Base-by-base conservation (phyloP, 306 rosid species). In the Senna siamea region DNA sequence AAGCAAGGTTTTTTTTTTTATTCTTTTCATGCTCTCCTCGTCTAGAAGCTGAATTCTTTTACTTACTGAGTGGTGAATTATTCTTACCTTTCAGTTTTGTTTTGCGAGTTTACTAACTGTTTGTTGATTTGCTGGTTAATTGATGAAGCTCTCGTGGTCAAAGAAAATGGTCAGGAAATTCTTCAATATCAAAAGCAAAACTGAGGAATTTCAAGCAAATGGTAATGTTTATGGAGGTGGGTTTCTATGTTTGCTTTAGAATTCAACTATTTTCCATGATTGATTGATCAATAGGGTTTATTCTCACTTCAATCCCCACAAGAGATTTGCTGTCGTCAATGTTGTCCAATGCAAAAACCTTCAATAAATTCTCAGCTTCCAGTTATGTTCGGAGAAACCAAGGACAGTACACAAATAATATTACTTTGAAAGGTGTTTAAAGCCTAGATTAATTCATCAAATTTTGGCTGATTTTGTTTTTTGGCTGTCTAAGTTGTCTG, bases 131-230 rank as follows among this genome's bases (percentile, higher is more conserved):
- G 66, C 43, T 82, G 78, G 74, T 84, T 83, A 81, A 64, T 83
- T 82, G 81, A 67, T 81, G 88, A 81, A 95, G 99, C 96, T 95
- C 92, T 92, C 98, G 46, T 95, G 98, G 98, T 88, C 99, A 73
- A 95, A 90, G 98, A 92, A 92, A 87, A 92, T 95, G 98, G 96
- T 95, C 78, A 92, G 97, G 52, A 95, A 92, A 85, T 92, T 90
- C 88, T 95, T 95, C 82, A 95, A 92, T 70, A 90, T 95, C 87
- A 92, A 88, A 88, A 73, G 96, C 85, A 95, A 92, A 76, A 83
- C 76, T 66, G 96, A 95, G 57, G 97, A 90, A 58, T 87, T 87
- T 54, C 96, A 81, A 75, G 80, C 92, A 22, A 92, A 92, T 75
- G 93, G 75, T 73, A 89, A 76, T 82, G 80, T 83, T 60, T 79